Evolutionary conservation across 2,329 filamentous ascomycete species (phyloP).

Genomic region (Plenodomus biglobosus): DNA sequence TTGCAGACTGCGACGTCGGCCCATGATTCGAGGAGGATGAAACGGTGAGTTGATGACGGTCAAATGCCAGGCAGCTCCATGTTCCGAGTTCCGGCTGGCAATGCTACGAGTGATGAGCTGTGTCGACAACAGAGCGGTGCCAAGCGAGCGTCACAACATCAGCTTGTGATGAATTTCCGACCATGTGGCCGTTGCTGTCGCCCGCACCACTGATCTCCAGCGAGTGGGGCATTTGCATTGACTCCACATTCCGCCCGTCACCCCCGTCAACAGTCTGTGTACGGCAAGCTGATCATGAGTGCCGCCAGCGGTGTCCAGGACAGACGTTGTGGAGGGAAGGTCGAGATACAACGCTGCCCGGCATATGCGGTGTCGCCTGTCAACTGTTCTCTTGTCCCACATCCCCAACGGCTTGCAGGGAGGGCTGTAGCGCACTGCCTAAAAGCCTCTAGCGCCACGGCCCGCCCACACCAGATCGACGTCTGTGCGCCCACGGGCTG

Average conservation of each 20-base stretch:
- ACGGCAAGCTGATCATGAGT: slow-evolving; percentile 8
- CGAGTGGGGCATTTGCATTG: slow-evolving; percentile 1
- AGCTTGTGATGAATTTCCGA: neutral
- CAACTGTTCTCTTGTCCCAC: slow-evolving; percentile 25
- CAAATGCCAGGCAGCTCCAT: neutral
- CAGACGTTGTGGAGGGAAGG: slow-evolving; percentile 10
- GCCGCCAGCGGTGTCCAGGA: slow-evolving; percentile 12
- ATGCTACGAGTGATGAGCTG: neutral
- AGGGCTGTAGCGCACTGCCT: slow-evolving; percentile 15
- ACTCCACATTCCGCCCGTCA: slow-evolving; percentile 10
- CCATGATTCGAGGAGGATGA: slow-evolving; percentile 8
- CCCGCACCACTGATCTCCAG: neutral
- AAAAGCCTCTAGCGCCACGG: slow-evolving; percentile 28
- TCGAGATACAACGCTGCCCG: slow-evolving; percentile 23
- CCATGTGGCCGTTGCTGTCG: neutral
- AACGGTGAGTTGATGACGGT: neutral
- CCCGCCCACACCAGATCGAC: slow-evolving; percentile 31
- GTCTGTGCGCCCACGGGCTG: slow-evolving; percentile 16
- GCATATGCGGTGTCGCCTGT: slow-evolving; percentile 33
- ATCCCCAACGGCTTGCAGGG: slow-evolving; percentile 32
- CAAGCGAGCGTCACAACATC: neutral
- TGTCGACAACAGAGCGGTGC: neutral
- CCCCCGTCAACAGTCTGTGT: neutral
- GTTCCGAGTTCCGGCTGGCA: neutral
- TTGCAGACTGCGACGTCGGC: slow-evolving; percentile 6